Evolutionary conservation across 2,329 filamentous ascomycete genomes (phyloP).

Genomic region (Aspergillus fischeri): DNA sequence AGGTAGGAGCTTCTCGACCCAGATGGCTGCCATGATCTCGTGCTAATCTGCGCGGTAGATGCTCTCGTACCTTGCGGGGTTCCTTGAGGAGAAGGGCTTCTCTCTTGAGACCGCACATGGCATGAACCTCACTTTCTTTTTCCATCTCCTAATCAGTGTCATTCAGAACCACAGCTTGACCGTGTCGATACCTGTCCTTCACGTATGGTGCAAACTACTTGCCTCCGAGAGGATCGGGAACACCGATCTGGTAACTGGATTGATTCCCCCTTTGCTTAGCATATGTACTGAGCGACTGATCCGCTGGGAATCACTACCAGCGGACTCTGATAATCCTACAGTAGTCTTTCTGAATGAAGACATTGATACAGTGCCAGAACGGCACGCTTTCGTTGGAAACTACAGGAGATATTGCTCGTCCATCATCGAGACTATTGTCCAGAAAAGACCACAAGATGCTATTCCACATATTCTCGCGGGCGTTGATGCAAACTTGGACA

Average conservation of each 20-base stretch:
- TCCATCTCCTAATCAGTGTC: slow-evolving; percentile 74
- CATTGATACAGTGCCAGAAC: slow-evolving; percentile 88
- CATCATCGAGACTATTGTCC: slow-evolving; percentile 81
- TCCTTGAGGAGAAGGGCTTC: slow-evolving; percentile 72
- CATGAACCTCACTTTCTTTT: slow-evolving; percentile 68
- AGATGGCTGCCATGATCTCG: neutral
- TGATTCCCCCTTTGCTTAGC: slow-evolving; percentile 73
- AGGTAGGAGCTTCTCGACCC: slow-evolving; percentile 53
- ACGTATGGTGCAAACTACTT: slow-evolving; percentile 83
- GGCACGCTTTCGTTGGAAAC: slow-evolving; percentile 92
- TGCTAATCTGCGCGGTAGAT: slow-evolving; percentile 51
- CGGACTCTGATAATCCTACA: slow-evolving; percentile 75
- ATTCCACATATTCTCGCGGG: slow-evolving; percentile 80
- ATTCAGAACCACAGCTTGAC: slow-evolving; percentile 82
- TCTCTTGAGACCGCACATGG: slow-evolving; percentile 55
- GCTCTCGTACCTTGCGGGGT: slow-evolving; percentile 78
- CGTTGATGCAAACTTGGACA: slow-evolving; percentile 68
- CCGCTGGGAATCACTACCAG: slow-evolving; percentile 80
- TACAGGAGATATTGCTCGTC: slow-evolving; percentile 87
- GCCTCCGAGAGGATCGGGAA: slow-evolving; percentile 65
- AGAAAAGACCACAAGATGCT: slow-evolving; percentile 76
- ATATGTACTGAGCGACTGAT: slow-evolving; percentile 78
- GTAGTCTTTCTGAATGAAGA: slow-evolving; percentile 84
- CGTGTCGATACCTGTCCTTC: slow-evolving; percentile 86
- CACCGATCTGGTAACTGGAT: slow-evolving; percentile 52